Evolutionary conservation across 192 early-diverging fungal genomes (phyloP).

Genomic region (Linnemannia zychae): DNA sequence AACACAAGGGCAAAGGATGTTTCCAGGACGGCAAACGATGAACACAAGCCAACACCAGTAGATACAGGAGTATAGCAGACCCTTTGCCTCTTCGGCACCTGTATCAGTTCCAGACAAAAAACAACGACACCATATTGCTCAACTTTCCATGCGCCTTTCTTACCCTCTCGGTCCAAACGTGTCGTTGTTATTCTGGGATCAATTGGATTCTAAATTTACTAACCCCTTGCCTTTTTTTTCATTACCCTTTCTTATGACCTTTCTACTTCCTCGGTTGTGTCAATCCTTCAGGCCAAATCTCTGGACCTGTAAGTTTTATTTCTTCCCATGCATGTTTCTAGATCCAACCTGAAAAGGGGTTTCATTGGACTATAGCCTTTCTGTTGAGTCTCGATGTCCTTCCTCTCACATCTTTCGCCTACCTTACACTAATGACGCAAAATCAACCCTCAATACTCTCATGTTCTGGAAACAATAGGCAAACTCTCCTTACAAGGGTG

Average conservation of each 20-base stretch:
- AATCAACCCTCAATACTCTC: background rate
- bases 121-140: too few species aligned
- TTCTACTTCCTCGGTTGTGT: background rate
- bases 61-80: background rate
- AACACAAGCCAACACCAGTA: background rate
- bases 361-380: background rate
- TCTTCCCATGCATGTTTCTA: slow-evolving; percentile 1
- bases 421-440: background rate
- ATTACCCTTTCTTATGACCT: slow-evolving; percentile 1
- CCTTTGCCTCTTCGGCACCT: background rate
- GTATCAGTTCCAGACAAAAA: too few species aligned
- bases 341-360: background rate
- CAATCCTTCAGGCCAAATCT: slow-evolving; percentile 59
- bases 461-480: slow-evolving; percentile 42
- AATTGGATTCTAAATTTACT: slow-evolving; percentile 12
- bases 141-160: background rate
- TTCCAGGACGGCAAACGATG: background rate
- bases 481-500: slow-evolving; percentile 76
- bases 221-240: background rate
- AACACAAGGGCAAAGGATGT: background rate
- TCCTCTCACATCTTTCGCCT: background rate
- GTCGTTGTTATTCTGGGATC: background rate
- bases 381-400: background rate
- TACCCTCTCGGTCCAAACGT: background rate
- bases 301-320: slow-evolving; percentile 67